These are phyloP conservation scores for Citrullus mucosospermus DNA, from an alignment of 306 rosid genomes.

Conservation along the genomic window DNA sequence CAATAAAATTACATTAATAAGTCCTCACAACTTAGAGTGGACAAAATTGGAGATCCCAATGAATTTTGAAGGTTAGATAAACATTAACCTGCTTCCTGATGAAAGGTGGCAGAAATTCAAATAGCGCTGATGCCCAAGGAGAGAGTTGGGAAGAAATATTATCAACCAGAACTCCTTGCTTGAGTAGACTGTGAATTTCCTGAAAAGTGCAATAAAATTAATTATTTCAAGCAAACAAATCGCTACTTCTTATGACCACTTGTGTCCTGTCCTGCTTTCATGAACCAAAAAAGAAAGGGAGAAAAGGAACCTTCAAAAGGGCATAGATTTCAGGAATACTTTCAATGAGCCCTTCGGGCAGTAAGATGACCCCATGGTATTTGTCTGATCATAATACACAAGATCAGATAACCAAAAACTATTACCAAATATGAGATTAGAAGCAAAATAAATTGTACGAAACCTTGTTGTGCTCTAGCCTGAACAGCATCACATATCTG, in stretches of 20 bases:
- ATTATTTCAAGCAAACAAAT: background rate
- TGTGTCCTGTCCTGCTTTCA: background rate
- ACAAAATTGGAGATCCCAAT: background rate
- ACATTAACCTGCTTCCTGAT: constrained; percentile 67
- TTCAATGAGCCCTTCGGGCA: constrained; percentile 96
- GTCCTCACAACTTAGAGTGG: background rate
- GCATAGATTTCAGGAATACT: constrained; percentile 98
- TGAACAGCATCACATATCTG: constrained; percentile 90
- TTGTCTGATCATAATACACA: constrained; percentile 42
- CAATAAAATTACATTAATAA: constrained; percentile 5
- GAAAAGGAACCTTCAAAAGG: constrained; percentile 42
- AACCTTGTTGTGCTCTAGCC: constrained; percentile 88
- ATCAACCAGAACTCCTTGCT: constrained; percentile 60
- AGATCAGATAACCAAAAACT: constrained; percentile 10
- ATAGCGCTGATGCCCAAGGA: constrained; percentile 97
- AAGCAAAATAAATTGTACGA: constrained; percentile 12
- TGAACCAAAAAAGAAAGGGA: background rate
- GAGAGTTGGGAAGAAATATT: constrained; percentile 74
- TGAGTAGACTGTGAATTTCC: constrained; percentile 83
- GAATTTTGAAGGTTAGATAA: background rate
- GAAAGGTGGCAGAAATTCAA: constrained; percentile 87
- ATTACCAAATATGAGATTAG: background rate
- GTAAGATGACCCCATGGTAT: constrained; percentile 85
- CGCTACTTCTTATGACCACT: too few species aligned
- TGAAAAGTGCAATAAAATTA: constrained; percentile 15